Conservation (phyloP, 179 eudicot species). For the Spinacia oleracea region DNA sequence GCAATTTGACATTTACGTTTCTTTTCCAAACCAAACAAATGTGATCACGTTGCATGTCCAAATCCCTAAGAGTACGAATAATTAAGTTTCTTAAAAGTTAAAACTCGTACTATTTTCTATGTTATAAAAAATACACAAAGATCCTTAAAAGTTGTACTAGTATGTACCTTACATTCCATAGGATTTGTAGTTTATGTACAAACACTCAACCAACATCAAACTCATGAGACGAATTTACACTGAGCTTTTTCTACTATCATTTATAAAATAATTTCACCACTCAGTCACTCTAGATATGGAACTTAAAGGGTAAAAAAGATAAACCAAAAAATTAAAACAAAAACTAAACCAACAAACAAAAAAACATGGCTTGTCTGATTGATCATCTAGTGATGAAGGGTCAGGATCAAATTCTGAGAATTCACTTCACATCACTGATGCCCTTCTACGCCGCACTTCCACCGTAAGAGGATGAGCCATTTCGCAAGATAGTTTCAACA, state of each 20-base stretch:
- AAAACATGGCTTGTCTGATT: not conserved
- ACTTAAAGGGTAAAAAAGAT: not conserved
- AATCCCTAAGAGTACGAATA: too few species aligned
- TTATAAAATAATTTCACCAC: not conserved
- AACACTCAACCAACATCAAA: constrained; percentile 16
- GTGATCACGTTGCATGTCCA: too few species aligned
- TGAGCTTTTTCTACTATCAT: not conserved
- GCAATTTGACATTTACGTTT: too few species aligned
- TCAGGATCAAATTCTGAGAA: not conserved
- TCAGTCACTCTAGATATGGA: constrained; percentile 24
- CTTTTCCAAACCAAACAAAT: too few species aligned
- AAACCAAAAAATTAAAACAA: not conserved
- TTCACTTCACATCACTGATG: not conserved
- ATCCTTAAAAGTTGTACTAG: not conserved
- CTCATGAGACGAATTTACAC: constrained; percentile 16
- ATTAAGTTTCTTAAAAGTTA: too few species aligned
- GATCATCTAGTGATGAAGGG: not conserved
- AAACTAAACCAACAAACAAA: not conserved
- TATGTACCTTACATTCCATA: constrained; percentile 19
- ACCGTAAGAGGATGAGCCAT: constrained; percentile 74
- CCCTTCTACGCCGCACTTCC: constrained; percentile 39
- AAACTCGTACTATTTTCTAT: too few species aligned
- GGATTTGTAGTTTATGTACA: constrained; percentile 18
- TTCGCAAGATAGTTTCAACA: constrained; percentile 68
- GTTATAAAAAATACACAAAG: not conserved